phyloP scores from a whole-genome alignment of 2,329 filamentous ascomycete species.

The Pseudogymnoascus pannorum region DNA sequence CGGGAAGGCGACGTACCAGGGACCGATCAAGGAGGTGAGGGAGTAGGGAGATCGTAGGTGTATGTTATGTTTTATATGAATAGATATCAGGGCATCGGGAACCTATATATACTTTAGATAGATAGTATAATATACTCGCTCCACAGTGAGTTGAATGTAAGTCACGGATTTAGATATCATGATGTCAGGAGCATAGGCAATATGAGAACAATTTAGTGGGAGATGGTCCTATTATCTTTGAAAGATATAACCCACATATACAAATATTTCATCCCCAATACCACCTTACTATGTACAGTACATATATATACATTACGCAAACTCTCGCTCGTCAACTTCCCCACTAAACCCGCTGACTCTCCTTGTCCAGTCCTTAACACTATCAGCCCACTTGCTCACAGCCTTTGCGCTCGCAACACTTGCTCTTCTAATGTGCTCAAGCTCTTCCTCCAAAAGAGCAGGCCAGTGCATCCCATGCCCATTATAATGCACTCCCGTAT shows the following conservation, averaged over 20 bases:
- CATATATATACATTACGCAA: background rate
- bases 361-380: background rate
- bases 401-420: background rate
- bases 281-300: background rate
- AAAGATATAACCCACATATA: background rate
- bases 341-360: background rate
- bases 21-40: slow-evolving; percentile 9
- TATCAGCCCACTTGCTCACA: background rate
- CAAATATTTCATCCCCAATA: background rate
- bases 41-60: background rate
- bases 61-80: background rate
- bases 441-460: background rate
- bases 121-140: slow-evolving; percentile 5
- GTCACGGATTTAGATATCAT: background rate
- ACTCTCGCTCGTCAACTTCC: background rate
- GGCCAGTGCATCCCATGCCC: background rate
- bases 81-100: background rate
- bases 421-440: background rate
- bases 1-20: background rate
- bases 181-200: background rate
- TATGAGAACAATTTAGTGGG: background rate
- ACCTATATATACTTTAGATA: background rate
- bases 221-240: background rate
- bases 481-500: background rate
- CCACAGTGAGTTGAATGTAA: background rate